Evolutionary conservation across 2,329 filamentous ascomycete genomes (phyloP).

Genomic region (Aureobasidium sp.): DNA sequence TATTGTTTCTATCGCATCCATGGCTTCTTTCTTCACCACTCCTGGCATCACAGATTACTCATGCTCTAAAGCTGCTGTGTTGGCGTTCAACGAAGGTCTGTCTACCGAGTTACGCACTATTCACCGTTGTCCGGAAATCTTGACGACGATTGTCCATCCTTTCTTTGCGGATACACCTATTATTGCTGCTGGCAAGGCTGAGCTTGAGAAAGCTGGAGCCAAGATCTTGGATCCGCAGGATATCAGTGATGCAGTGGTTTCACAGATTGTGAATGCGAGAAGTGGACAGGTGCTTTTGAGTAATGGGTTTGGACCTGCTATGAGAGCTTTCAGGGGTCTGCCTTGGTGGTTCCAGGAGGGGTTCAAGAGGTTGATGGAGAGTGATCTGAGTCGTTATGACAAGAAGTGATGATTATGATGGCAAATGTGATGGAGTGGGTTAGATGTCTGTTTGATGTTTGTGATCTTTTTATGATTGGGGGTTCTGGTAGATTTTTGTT

Average conservation of each 20-base stretch:
- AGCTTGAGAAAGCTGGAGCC: conserved; percentile 35
- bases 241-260: conserved; percentile 47
- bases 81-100: conserved; percentile 60
- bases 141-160: conserved; percentile 48
- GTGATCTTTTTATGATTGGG: background rate
- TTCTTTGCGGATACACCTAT: conserved; percentile 47
- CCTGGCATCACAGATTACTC: conserved; percentile 60
- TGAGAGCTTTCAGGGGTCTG: conserved; percentile 18
- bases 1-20: conserved; percentile 61
- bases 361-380: background rate
- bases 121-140: conserved; percentile 47
- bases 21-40: conserved; percentile 54
- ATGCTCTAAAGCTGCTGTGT: conserved; percentile 56
- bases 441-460: no score
- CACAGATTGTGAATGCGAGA: conserved; percentile 45
- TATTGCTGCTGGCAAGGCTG: conserved; percentile 35
- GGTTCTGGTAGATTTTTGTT: background rate
- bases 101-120: conserved; percentile 46
- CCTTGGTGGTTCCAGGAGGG: conserved; percentile 25
- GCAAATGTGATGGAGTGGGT: no score
- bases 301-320: background rate
- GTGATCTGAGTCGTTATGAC: background rate
- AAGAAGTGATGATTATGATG: background rate
- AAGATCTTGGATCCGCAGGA: conserved; percentile 42
- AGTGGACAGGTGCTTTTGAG: conserved; percentile 48